These are phyloP conservation scores for Apiotrichum akiyoshidainum DNA, from an alignment of 1,284 basidiomycete species.

Conservation along the genomic window DNA sequence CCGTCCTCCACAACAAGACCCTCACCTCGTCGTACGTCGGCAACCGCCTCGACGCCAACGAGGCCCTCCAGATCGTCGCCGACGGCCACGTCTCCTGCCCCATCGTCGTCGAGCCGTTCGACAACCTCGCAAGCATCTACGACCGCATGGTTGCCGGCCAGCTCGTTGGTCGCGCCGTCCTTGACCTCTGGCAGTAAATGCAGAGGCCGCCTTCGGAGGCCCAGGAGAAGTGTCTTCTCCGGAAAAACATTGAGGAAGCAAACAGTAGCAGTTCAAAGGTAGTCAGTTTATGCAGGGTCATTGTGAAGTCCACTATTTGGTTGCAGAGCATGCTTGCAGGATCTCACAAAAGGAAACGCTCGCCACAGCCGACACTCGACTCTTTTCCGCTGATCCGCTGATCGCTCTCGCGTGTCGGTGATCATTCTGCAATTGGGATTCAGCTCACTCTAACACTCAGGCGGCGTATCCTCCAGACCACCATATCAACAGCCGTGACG, in stretches of 20 bases:
- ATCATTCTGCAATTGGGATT: no score
- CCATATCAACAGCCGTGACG: no score
- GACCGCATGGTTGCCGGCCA: conserved; percentile 59
- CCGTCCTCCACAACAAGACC: conserved; percentile 65
- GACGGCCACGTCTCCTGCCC: conserved; percentile 64
- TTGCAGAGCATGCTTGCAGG: no score
- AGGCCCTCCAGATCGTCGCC: conserved; percentile 61
- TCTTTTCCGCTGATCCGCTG: no score
- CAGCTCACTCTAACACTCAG: no score
- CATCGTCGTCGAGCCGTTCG: conserved; percentile 57
- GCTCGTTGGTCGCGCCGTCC: conserved; percentile 63
- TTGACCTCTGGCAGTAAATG: conserved; percentile 50
- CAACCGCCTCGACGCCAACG: conserved; percentile 65
- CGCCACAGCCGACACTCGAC: no score
- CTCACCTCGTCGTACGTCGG: conserved; percentile 75
- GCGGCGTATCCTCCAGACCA: no score
- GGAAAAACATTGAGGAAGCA: neutral
- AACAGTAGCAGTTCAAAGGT: neutral
- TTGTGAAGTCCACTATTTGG: no score
- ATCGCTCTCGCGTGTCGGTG: no score
- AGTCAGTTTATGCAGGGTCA: neutral
- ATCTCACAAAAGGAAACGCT: no score
- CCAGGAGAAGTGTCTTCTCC: neutral
- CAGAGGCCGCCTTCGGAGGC: neutral
- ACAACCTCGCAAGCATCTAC: conserved; percentile 61